A percentile compares a stretch with the other conserved stretches of the same genome.
phyloP scores from a whole-genome alignment of 148 eudicot genomes.

The Bassia scoparia region DNA sequence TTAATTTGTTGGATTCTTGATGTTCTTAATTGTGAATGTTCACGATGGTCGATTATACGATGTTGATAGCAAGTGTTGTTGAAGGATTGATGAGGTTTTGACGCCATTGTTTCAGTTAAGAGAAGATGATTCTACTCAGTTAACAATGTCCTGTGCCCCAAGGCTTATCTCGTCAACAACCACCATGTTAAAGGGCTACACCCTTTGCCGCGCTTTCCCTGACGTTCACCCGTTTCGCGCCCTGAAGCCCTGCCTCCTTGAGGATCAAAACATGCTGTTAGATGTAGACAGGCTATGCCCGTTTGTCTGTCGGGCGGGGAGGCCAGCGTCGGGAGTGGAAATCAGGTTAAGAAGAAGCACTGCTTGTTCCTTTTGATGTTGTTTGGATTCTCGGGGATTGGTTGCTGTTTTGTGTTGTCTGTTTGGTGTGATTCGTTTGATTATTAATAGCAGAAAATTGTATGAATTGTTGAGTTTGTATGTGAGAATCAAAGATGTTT shows the following conservation, averaged over 20 bases:
- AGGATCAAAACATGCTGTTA: conserved; percentile 20
- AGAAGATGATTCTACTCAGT: too few species aligned
- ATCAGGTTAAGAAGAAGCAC: conserved; percentile 33
- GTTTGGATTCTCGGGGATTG: too few species aligned
- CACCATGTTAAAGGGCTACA: conserved; percentile 7
- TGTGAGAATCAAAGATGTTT: too few species aligned
- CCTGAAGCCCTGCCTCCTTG: conserved; percentile 12
- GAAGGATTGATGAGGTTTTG: too few species aligned
- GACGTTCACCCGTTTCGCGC: conserved; percentile 1
- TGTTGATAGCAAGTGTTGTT: too few species aligned
- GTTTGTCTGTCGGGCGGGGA: conserved; percentile 45
- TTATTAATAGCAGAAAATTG: not conserved
- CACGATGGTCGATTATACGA: too few species aligned
- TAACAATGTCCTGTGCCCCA: conserved; percentile 30
- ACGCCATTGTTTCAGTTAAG: too few species aligned
- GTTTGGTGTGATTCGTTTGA: not conserved
- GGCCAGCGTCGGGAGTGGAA: conserved; percentile 37
- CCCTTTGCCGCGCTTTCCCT: conserved; percentile 19
- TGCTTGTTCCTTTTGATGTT: not conserved
- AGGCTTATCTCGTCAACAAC: conserved; percentile 19
- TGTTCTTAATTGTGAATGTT: too few species aligned
- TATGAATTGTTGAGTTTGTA: not conserved
- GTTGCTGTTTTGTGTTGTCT: not conserved
- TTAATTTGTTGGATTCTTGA: too few species aligned
- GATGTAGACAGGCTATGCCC: conserved; percentile 27